Conservation (phyloP, 169 alveolate species). For the Eimeria tenella region DNA sequence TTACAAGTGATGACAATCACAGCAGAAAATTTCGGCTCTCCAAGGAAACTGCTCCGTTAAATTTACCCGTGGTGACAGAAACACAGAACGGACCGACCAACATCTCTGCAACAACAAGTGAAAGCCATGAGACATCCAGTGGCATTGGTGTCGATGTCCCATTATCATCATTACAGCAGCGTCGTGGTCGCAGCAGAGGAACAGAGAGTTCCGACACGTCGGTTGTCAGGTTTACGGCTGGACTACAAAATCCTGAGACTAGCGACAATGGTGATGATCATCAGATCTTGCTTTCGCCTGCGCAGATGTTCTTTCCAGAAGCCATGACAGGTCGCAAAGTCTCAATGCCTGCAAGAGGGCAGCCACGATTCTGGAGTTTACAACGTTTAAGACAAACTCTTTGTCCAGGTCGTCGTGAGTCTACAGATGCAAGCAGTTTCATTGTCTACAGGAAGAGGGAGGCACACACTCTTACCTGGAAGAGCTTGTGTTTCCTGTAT, state of each 20-base stretch:
- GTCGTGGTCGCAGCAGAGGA: neutral
- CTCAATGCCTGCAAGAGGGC: neutral
- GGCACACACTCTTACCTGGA: neutral
- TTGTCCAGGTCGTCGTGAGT: neutral
- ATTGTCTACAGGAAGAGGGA: neutral
- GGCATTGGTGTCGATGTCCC: neutral
- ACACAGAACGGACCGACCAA: too few relatives aligned
- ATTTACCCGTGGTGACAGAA: too few relatives aligned
- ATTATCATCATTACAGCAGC: neutral
- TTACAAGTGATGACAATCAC: too few relatives aligned
- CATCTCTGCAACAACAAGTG: neutral
- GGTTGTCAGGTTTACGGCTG: neutral
- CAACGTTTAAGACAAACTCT: neutral
- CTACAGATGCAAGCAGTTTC: neutral
- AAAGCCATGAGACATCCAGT: neutral
- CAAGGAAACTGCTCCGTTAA: too few relatives aligned
- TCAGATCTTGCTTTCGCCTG: neutral
- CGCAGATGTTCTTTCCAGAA: neutral
- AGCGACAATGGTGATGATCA: neutral
- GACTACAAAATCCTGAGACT: neutral
- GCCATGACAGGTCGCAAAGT: neutral
- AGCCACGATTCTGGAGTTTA: neutral
- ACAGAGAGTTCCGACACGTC: neutral
- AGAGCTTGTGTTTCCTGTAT: neutral
- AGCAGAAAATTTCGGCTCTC: too few relatives aligned